These are phyloP conservation scores for Colletotrichum siamense DNA, from an alignment of 2,329 filamentous ascomycete genomes.

Conservation along the genomic window DNA sequence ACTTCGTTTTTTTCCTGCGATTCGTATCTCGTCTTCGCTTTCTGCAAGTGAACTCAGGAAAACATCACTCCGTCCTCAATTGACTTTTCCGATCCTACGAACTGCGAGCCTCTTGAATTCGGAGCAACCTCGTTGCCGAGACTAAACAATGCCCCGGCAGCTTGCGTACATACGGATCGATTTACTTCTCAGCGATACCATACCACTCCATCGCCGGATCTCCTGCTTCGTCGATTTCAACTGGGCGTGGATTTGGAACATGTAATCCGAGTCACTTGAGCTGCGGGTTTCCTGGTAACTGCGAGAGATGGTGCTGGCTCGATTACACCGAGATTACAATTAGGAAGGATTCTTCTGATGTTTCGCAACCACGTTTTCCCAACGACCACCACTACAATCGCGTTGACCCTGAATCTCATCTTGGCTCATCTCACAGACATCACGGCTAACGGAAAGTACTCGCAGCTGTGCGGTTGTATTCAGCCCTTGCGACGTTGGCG, in stretches of 20 bases:
- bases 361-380: neutral
- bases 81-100: neutral
- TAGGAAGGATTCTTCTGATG: neutral
- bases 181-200: neutral
- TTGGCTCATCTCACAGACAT: neutral
- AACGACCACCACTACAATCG: neutral
- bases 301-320: neutral
- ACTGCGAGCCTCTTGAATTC: neutral
- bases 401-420: neutral
- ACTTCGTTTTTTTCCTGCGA: neutral
- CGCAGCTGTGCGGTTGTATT: neutral
- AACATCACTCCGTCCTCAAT: neutral
- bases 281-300: neutral
- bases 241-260: neutral
- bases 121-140: neutral
- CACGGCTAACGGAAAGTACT: neutral
- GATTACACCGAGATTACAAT: neutral
- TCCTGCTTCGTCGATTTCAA: neutral
- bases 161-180: neutral
- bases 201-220: neutral
- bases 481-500: neutral
- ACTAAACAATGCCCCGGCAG: neutral
- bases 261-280: neutral
- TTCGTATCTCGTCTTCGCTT: constrained; percentile 1
- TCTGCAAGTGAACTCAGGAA: neutral